These are phyloP conservation scores for Forsythia viridissima DNA, from an alignment of 257 asterid genomes.

Conservation along the genomic window DNA sequence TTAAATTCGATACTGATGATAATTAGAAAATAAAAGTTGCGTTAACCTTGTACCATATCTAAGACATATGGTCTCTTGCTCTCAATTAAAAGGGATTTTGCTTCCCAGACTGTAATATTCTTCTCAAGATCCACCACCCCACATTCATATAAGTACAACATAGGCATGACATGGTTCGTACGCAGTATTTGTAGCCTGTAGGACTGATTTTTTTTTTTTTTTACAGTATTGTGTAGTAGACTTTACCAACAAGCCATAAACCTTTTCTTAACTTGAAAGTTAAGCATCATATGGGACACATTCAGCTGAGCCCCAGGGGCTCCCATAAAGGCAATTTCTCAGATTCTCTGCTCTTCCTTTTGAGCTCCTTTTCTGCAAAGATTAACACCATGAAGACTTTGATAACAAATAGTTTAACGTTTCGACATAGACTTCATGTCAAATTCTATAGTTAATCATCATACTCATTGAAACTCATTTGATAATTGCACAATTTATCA, in stretches of 20 bases:
- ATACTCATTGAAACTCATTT: conserved; percentile 20
- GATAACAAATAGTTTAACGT: background rate
- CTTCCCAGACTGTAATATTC: background rate
- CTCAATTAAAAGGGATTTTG: background rate
- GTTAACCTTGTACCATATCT: no score
- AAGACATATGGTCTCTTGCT: no score
- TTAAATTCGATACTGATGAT: no score
- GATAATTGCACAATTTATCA: conserved; percentile 29
- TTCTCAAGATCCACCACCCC: background rate
- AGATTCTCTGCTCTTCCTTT: conserved; percentile 48
- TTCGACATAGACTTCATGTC: background rate
- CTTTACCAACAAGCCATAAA: conserved; percentile 24
- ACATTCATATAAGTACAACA: background rate
- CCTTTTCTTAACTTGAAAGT: conserved; percentile 43
- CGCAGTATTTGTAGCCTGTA: no score
- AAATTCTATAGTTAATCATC: conserved; percentile 31
- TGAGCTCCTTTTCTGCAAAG: conserved; percentile 16
- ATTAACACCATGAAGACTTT: background rate
- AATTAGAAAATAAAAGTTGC: no score
- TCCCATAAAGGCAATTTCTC: conserved; percentile 25
- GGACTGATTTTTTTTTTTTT: no score
- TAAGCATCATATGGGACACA: conserved; percentile 12
- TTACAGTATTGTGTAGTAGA: background rate
- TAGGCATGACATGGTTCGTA: background rate
- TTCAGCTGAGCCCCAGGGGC: conserved; percentile 14